Evolutionary conservation across 2,329 filamentous ascomycete species (phyloP).

Genomic region (Alternaria triticina): DNA sequence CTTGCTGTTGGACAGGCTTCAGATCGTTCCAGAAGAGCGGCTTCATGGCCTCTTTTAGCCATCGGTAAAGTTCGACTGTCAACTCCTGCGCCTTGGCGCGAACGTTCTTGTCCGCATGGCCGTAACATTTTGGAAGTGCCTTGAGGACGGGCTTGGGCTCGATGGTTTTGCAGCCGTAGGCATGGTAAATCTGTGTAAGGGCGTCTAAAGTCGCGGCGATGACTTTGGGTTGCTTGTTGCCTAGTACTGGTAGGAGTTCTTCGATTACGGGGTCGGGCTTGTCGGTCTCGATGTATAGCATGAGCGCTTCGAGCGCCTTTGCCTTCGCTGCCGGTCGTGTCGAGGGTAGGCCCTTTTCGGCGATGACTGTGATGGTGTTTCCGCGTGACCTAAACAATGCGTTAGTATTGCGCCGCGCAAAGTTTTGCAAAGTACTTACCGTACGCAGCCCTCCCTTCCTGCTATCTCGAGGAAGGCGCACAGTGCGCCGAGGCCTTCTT

Average conservation of each 20-base stretch:
- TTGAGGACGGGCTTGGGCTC: conserved; percentile 94
- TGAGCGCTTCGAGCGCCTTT: conserved; percentile 81
- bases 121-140: conserved; percentile 85
- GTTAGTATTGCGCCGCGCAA: not conserved
- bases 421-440: conserved; percentile 52
- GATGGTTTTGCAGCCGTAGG: conserved; percentile 91
- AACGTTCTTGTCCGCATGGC: conserved; percentile 97
- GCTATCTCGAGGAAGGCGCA: conserved; percentile 94
- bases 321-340: conserved; percentile 89
- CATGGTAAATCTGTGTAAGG: conserved; percentile 85
- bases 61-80: conserved; percentile 93
- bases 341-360: conserved; percentile 89
- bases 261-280: conserved; percentile 85
- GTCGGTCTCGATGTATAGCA: conserved; percentile 91
- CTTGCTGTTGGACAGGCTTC: conserved; percentile 93
- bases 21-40: conserved; percentile 96
- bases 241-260: conserved; percentile 81
- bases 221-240: conserved; percentile 91
- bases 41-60: conserved; percentile 97
- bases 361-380: conserved; percentile 76
- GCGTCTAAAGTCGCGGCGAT: conserved; percentile 77
- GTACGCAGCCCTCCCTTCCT: conserved; percentile 76
- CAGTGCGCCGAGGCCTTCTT: conserved; percentile 86
- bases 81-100: conserved; percentile 91
- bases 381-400: conserved; percentile 67